Evolutionary conservation across 2,329 filamentous ascomycete genomes (phyloP).

Genomic region (Venturiaceae sp.): DNA sequence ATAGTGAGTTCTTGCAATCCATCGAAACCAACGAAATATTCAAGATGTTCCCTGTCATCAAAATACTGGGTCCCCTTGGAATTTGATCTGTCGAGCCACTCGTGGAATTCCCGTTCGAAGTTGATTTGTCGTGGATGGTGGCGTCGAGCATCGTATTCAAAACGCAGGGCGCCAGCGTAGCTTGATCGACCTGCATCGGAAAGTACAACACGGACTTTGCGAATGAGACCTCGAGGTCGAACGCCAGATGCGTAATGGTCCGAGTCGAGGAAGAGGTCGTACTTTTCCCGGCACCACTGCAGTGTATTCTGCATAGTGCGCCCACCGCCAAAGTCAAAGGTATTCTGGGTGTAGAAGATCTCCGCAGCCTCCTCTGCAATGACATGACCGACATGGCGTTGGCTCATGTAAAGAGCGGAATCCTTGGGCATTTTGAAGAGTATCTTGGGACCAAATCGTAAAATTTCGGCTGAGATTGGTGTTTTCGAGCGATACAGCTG

Average conservation of each 20-base stretch:
- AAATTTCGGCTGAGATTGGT: not conserved
- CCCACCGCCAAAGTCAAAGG: not conserved
- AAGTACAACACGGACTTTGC: too few species aligned
- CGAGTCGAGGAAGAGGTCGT: not conserved
- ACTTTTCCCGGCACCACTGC: not conserved
- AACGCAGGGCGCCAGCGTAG: not conserved
- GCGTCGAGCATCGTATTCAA: not conserved
- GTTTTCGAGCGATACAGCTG: not conserved
- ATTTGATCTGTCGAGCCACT: too few species aligned
- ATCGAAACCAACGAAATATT: not conserved
- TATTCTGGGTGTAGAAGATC: slow-evolving; percentile 2
- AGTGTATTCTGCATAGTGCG: not conserved
- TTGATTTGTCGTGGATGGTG: not conserved
- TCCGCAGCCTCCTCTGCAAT: not conserved
- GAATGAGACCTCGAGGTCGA: not conserved
- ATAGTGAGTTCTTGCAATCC: not conserved
- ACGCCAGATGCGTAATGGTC: slow-evolving; percentile 1
- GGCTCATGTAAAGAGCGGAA: not conserved
- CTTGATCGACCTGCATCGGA: not conserved
- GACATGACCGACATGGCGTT: not conserved
- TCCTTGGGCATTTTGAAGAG: not conserved
- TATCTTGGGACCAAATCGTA: not conserved
- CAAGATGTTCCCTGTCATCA: not conserved
- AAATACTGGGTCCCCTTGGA: not conserved
- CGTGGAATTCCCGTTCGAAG: too few species aligned